A percentile compares a stretch with the other conserved stretches of the same genome.
phyloP scores from a whole-genome alignment of 2,329 filamentous ascomycete species.

The Myriosclerotinia curreyana region DNA sequence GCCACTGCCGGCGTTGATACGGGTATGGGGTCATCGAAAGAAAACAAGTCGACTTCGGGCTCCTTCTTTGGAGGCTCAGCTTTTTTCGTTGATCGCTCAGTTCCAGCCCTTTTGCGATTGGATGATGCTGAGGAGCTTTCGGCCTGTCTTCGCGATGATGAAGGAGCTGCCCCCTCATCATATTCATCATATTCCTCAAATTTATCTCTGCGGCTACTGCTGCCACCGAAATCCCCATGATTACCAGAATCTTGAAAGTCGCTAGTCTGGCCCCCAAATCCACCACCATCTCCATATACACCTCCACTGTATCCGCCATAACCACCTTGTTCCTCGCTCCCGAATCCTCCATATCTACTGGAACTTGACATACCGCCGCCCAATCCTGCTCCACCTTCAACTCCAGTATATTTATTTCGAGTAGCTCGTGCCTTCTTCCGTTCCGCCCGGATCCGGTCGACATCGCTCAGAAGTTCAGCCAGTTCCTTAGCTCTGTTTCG shows the following conservation, averaged over 20 bases:
- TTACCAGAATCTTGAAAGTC: conserved; percentile 62
- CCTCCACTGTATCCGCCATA: conserved; percentile 63
- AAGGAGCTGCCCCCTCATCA: conserved; percentile 66
- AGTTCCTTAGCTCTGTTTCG: conserved; percentile 95
- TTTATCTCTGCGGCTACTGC: conserved; percentile 58
- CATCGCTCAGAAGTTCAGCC: conserved; percentile 86
- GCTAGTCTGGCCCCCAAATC: conserved; percentile 75
- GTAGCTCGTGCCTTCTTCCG: conserved; percentile 88
- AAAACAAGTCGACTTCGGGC: conserved; percentile 89
- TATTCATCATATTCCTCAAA: conserved; percentile 98
- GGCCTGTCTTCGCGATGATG: conserved; percentile 44
- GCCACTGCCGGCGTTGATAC: conserved; percentile 45
- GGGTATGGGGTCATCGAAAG: conserved; percentile 74
- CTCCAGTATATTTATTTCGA: conserved; percentile 92
- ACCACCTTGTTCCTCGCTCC: conserved; percentile 70
- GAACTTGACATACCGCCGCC: conserved; percentile 49
- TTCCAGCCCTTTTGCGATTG: conserved; percentile 43
- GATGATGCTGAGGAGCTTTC: conserved; percentile 32
- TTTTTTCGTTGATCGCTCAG: conserved; percentile 55
- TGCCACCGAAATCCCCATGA: conserved; percentile 27
- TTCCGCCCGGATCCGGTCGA: conserved; percentile 77
- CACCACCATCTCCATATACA: conserved; percentile 94
- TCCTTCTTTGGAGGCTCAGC: conserved; percentile 74
- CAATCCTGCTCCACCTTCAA: conserved; percentile 73
- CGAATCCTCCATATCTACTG: conserved; percentile 78